Evolutionary conservation across 2,329 filamentous ascomycete species (phyloP), one percentile per base, ranked within the genome.

Genomic region (Aureobasidium subglaciale): DNA sequence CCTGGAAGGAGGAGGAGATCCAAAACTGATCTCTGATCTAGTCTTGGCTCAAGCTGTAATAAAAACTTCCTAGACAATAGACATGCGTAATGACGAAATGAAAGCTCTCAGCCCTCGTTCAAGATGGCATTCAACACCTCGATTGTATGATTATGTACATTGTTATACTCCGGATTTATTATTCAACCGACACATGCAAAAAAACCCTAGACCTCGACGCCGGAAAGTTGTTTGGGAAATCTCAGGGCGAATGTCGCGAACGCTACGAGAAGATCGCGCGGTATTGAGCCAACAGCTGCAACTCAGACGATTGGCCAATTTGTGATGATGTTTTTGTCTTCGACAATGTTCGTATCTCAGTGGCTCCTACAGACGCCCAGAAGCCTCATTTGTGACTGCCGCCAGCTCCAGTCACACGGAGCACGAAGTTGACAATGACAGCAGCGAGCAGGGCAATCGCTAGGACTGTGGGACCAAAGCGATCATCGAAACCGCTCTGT

Each of bases 401-500:
- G 42, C 57, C 63, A n/a, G 56, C 62, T 30, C 61, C 55, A 41
- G 66, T 69, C 62, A 90, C 84, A 61, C 90, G 81, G 68, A 99
- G 75, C 34, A 95, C 85, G 70, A 99, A 97, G 77, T 99, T 99
- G 67, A 96, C 88, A 54, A 96, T 78, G n/a, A 99, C 89, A 13
- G 92, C 93, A 45, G 88, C 79, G 65, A 96, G 75, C 62, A 99
- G 75, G 54, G 92, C 87, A 64, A 96, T 80, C 46, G 92, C 89
- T 71, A 99, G 73, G 50, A 97, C 82, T 0, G 91, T 96, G 5
- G 93, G 93, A 7, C 93, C 93, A 66, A 96, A 91, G 38, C 91
- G 83, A 76, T 99, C 93, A 70, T 99, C 93, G 69, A 99, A 97
- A 20, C 93, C 93, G 55, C 90, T 89, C 77, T 96, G 91, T 8